Evolutionary conservation across 1,284 basidiomycete species (phyloP), one percentile per base, ranked within the genome.

Genomic region (Puccinia polysora): DNA sequence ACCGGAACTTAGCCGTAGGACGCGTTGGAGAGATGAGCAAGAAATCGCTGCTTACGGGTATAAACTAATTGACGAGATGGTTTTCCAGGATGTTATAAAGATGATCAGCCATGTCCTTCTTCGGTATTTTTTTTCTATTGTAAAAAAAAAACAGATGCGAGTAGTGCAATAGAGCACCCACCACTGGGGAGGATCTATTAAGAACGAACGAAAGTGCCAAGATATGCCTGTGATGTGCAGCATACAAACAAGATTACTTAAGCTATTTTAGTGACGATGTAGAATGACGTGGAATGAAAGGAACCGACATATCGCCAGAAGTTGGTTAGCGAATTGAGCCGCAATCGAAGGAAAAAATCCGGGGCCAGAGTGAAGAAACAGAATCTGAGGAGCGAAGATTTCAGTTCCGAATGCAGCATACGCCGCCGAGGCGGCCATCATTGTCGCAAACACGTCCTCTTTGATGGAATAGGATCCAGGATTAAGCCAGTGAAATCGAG

Each of bases 401-500:
- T 73, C 70, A 34, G 70, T 73, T 36, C 62, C 62, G 49, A 65
- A 73, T 23, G 70, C 70, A 28, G 70, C 70, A 23, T 73, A 73
- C 10, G 70, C 70, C 15, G 70, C 59, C 38, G 70, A 62, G 28
- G 70, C 70, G n/a, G 70, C 70, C 70, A 73, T 73, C 40, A 65
- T 43, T n/a, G 70, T 73, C n/a, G 70, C 70, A 45, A 73, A 73
- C 12, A 73, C 70, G 45, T 73, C 70, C 34, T 73, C 70, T 65
- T 73, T 73, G 62, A 73, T 73, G 3, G 60, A 55, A 32, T 65
- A 73, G n/a, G 62, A 62, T 10, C 62, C 70, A 1, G 70, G 70
- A 32, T 73, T 73, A 1, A 73, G 52, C 59, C 59, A 63, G n/a
- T 8, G 59, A 14, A 55, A 56, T 8, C 62, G 32, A 10, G 60